Base-by-base conservation (phyloP, 306 rosid species). In the Begonia fuchsioides region DNA sequence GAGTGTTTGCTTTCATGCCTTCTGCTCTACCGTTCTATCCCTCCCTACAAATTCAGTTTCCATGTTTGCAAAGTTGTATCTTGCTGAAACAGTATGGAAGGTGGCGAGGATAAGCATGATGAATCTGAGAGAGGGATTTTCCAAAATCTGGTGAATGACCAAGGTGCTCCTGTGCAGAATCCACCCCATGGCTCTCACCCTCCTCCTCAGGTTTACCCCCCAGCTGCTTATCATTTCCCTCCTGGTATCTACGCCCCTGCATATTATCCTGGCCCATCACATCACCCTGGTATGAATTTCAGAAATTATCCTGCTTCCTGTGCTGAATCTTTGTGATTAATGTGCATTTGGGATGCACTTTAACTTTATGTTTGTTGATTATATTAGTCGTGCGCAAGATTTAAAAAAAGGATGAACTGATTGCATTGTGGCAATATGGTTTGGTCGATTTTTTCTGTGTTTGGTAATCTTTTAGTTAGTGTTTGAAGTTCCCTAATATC, bases 81-180 rank as follows among this genome's bases (percentile, higher is more conserved):
- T 26, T 26, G 35, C 35, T 1, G 35, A 26, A 26, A 1, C 35
- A 64, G 52, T 39, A 87, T 88, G 96, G 93, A 86, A 50, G 94
- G 83, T 60, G 96, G 94, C 6, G 67, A 87, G 15, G 77, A 84
- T 60, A 63, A 67, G 47, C 63, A 76, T 12, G 67, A 76, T 1
- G 81, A 80, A 51, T 54, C 72, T 12, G 93, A 87, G 55, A 87
- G 41, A 64, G 96, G 96, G 41, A 3, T 88, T 15, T 68, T 87
- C 38, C 72, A 79, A 12, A 50, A 76, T 41, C 38, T 68, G 5
- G 75, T 64, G 17, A 67, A 71, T 17, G 59, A 59, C 9, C 11
- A 40, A 11, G 41, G 48, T 2, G 66, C 49, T 26, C 35, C 35
- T 3, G 35, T 6, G 35, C 35, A 26, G 35, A 26, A 26, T 43